Evolutionary conservation across 2,329 filamentous ascomycete species (phyloP).

Genomic region (Fusarium ambrosium): DNA sequence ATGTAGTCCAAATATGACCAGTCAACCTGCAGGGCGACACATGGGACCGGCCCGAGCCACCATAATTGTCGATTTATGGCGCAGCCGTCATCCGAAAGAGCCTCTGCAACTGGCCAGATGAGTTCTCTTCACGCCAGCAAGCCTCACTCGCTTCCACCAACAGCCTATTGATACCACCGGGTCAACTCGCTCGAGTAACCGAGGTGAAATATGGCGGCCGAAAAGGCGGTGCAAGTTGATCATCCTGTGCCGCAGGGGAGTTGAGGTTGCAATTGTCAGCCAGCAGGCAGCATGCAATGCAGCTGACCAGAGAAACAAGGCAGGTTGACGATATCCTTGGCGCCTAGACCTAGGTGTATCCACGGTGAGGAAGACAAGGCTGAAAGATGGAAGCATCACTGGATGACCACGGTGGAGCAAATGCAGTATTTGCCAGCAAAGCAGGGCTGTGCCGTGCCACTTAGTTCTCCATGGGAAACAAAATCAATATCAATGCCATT

Average conservation of each 20-base stretch:
- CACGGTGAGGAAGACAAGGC: constrained; percentile 37
- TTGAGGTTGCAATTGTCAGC: constrained; percentile 40
- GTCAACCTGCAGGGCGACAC: constrained; percentile 46
- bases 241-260: constrained; percentile 7
- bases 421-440: constrained; percentile 19
- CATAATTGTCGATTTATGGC: constrained; percentile 20
- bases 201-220: constrained; percentile 15
- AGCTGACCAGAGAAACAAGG: constrained; percentile 34
- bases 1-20: constrained; percentile 35
- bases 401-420: constrained; percentile 24
- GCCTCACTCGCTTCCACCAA: constrained; percentile 33
- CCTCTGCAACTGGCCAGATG: constrained; percentile 24
- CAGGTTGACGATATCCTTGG: constrained; percentile 25
- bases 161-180: constrained; percentile 25
- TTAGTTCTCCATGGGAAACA: constrained; percentile 20
- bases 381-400: constrained; percentile 24
- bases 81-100: constrained; percentile 9
- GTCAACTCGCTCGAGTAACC: constrained; percentile 21
- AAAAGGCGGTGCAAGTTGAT: constrained; percentile 14
- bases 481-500: constrained; percentile 20
- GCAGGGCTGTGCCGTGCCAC: constrained; percentile 4
- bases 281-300: constrained; percentile 34
- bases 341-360: constrained; percentile 37
- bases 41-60: constrained; percentile 50
- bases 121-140: constrained; percentile 23